Evolutionary conservation across 805 yeast species (phyloP), one percentile per base, ranked within the genome.

Genomic region (Yamadazyma scolyti): DNA sequence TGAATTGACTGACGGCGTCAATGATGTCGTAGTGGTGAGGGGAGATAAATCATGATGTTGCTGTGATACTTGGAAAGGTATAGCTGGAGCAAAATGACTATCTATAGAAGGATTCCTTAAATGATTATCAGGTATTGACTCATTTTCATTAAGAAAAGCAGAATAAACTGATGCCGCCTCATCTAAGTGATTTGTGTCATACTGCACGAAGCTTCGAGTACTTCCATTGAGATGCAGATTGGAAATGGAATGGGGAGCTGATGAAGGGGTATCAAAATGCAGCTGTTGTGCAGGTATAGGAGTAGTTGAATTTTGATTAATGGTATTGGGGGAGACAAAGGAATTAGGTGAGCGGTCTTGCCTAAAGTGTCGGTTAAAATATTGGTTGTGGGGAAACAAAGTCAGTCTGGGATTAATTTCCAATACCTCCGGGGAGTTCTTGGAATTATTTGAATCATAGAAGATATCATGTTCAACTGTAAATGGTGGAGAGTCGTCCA

Each of bases 21-120:
- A 51, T 3, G 69, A 62, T 0, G 71, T 64, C 8, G 69, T 61
- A 4, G 72, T 65, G 6, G 72, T 63, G 33, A 64, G 40, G 4
- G 72, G 72, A 18, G 65, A 58, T 25, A 65, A 43, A 11, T 65
- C 72, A 27, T 34, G 28, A 21, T 23, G 21, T 15, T 30, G 31
- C n/a, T 29, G 30, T 18, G 26, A 31, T 7, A 25, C 16, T 10
- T 30, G 18, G 11, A 33, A 33, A 9, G 23, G 23, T 16, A 32
- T 39, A 5, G 34, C 28, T 5, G 34, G 36, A 25, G 40, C 37
- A 17, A 16, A 27, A 30, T 37, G 40, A 20, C 42, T 34, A 30
- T 44, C 47, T 20, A 40, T 36, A 9, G 47, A 42, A 16, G 42
- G 23, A 23, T 38, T 39, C 25, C 46, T 36, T 10, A 33, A 13